phyloP scores from a whole-genome alignment of 1,284 basidiomycete genomes.

The Ganoderma multipileum region DNA sequence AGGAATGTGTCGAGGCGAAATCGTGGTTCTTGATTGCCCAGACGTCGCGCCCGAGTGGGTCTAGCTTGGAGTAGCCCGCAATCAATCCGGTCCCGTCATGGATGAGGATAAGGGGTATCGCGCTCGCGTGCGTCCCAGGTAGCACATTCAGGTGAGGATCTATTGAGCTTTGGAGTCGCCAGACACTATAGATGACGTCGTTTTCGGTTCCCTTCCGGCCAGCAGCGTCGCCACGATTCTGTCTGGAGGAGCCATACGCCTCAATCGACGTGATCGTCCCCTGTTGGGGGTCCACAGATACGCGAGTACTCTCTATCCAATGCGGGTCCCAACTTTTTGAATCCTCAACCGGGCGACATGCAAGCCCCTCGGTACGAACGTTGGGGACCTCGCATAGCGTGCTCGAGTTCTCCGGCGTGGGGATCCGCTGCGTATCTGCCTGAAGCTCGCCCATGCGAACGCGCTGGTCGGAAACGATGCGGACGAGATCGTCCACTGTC shows the following conservation, averaged over 20 bases:
- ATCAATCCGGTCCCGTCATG: constrained; percentile 76
- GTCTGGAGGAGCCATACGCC: constrained; percentile 52
- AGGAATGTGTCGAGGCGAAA: constrained; percentile 40
- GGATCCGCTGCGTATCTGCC: constrained; percentile 9
- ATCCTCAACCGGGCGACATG: constrained; percentile 15
- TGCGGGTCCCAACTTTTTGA: constrained; percentile 42
- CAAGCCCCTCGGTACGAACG: constrained; percentile 58
- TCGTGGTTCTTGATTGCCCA: constrained; percentile 68
- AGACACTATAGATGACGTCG: background rate
- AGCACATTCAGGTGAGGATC: background rate
- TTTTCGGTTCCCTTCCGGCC: background rate
- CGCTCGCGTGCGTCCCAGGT: background rate
- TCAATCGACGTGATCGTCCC: constrained; percentile 73
- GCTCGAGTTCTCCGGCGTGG: constrained; percentile 32
- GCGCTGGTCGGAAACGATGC: constrained; percentile 39
- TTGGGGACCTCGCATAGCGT: constrained; percentile 18
- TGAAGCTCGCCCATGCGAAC: background rate
- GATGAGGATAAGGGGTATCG: constrained; percentile 57
- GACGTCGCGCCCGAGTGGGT: constrained; percentile 54
- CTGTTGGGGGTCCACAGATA: constrained; percentile 58
- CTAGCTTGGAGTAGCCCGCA: constrained; percentile 57
- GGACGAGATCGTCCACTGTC: constrained; percentile 40
- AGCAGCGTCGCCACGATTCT: constrained; percentile 44
- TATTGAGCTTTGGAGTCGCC: background rate
- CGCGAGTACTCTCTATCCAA: constrained; percentile 48